These are phyloP conservation scores for Craspedostauros australis DNA, from an alignment of 108 stramenopile genomes.

Conservation along the genomic window DNA sequence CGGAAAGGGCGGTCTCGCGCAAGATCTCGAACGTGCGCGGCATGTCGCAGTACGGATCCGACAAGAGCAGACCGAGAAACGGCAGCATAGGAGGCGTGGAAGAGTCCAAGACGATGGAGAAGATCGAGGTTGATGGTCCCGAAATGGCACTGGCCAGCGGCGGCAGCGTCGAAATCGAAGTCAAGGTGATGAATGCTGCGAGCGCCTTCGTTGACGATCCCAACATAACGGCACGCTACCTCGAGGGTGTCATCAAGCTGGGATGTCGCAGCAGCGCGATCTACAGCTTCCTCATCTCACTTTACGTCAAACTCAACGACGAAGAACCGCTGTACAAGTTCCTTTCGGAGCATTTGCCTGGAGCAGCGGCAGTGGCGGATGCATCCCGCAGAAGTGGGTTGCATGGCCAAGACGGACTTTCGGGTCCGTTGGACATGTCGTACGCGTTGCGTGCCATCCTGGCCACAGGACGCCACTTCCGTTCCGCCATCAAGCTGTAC, in stretches of 20 bases:
- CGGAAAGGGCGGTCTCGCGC: conserved; percentile 13
- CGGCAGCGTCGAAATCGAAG: conserved; percentile 26
- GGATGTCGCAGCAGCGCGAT: conserved; percentile 72
- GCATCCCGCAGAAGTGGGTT: conserved; percentile 19
- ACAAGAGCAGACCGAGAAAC: not conserved
- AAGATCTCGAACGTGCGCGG: conserved; percentile 22
- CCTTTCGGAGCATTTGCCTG: conserved; percentile 67
- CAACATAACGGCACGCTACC: conserved; percentile 47
- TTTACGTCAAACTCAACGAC: conserved; percentile 72
- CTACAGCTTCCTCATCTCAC: conserved; percentile 65
- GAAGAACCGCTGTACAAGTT: conserved; percentile 78
- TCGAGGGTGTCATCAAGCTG: conserved; percentile 78
- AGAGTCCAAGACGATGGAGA: conserved; percentile 22
- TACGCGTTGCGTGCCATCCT: conserved; percentile 70
- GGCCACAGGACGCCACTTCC: conserved; percentile 72
- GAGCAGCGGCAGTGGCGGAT: conserved; percentile 31
- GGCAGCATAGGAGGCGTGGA: conserved; percentile 2
- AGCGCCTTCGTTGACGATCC: conserved; percentile 57
- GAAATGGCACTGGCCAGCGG: conserved; percentile 32
- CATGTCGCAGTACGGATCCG: conserved; percentile 8
- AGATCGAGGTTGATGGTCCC: conserved; percentile 19
- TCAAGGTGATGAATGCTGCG: conserved; percentile 10
- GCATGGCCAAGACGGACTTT: conserved; percentile 33
- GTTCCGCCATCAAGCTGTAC: conserved; percentile 83
- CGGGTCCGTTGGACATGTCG: conserved; percentile 67